A percentile compares a stretch with the other conserved stretches of the same genome.
Evolutionary conservation across 441 rosid species (phyloP).

Genomic region (Monsonia emarginata): DNA sequence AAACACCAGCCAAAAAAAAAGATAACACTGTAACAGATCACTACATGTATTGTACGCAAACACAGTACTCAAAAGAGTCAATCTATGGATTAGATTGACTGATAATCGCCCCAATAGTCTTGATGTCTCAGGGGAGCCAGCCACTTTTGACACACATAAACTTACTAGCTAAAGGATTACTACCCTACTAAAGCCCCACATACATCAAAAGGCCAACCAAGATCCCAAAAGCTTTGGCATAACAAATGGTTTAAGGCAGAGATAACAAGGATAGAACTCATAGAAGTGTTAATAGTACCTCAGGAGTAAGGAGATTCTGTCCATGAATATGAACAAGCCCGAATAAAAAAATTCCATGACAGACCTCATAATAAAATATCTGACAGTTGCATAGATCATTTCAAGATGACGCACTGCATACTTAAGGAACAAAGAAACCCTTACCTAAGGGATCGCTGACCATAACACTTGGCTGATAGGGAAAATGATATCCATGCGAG

Average conservation of each 20-base stretch:
- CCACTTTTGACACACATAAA: neutral
- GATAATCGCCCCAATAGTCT: neutral
- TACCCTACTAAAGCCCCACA: neutral
- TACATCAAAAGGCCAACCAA: neutral
- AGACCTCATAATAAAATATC: neutral
- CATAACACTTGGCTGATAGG: constrained; percentile 35
- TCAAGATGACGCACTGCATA: neutral
- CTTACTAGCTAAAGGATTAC: neutral
- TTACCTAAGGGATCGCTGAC: constrained; percentile 52
- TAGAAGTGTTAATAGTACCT: neutral
- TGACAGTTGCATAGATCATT: neutral
- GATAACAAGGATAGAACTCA: neutral
- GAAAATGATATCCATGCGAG: constrained; percentile 63
- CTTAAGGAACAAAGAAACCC: constrained; percentile 6
- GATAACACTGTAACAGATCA: neutral
- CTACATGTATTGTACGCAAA: neutral
- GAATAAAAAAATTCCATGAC: neutral
- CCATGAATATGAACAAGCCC: neutral
- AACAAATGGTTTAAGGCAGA: neutral
- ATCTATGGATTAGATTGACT: neutral
- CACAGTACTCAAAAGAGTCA: neutral
- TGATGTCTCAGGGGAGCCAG: neutral
- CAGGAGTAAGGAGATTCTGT: neutral
- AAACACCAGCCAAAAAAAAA: constrained; percentile 3
- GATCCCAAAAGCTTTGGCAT: neutral